These are phyloP conservation scores for Alnus glutinosa DNA, from an alignment of 306 rosid species.

Conservation along the genomic window DNA sequence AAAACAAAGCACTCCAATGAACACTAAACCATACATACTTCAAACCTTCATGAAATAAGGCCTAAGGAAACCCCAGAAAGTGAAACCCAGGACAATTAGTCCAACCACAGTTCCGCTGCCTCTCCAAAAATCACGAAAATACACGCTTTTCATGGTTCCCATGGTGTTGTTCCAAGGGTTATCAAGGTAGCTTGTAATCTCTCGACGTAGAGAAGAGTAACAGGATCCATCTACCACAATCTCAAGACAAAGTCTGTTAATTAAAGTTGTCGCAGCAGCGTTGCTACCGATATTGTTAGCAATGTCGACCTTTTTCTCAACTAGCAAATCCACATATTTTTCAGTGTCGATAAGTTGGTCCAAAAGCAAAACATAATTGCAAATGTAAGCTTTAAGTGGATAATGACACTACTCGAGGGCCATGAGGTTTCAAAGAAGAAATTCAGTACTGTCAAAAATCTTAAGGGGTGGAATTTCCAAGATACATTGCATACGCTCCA, in stretches of 20 bases:
- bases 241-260: conserved; percentile 11
- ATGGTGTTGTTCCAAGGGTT: conserved; percentile 12
- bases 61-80: conserved; percentile 1
- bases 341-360: conserved; percentile 22
- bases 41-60: too few species aligned
- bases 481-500: background rate
- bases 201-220: background rate
- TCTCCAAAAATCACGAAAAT: conserved; percentile 39
- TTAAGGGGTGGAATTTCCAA: conserved; percentile 5
- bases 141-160: conserved; percentile 26
- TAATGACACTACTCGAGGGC: conserved; percentile 36
- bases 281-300: conserved; percentile 27
- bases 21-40: too few species aligned
- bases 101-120: conserved; percentile 36
- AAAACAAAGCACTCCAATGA: too few species aligned
- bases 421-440: conserved; percentile 24
- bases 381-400: conserved; percentile 12
- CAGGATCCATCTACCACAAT: conserved; percentile 8
- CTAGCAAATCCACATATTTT: conserved; percentile 28
- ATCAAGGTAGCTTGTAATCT: background rate
- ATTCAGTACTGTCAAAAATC: conserved; percentile 5
- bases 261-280: conserved; percentile 9
- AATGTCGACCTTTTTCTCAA: conserved; percentile 17
- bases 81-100: background rate
- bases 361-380: conserved; percentile 29